A percentile compares a stretch with the other conserved stretches of the same genome.
Evolutionary conservation across 306 rosid species (phyloP).

Genomic region (Fagus sylvatica): DNA sequence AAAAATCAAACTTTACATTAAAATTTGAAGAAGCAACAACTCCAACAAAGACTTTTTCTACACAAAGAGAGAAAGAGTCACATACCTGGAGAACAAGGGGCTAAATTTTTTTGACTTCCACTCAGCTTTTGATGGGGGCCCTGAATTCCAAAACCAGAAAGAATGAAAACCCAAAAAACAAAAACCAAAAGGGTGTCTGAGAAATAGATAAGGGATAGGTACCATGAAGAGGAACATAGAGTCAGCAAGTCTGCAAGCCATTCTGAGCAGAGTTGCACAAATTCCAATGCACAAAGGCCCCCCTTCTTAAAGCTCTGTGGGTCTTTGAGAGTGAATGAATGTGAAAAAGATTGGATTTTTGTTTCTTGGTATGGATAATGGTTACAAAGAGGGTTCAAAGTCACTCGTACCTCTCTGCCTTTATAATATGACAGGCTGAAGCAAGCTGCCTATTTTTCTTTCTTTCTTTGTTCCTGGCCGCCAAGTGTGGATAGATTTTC

Average conservation of each 20-base stretch:
- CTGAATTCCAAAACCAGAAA: conserved; percentile 38
- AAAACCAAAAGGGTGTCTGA: not conserved
- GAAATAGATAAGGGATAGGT: not conserved
- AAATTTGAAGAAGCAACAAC: not conserved
- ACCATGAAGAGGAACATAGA: conserved; percentile 64
- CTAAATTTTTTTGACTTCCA: conserved; percentile 38
- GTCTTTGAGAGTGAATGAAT: not conserved
- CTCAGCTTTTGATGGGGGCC: conserved; percentile 52
- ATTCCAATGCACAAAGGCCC: conserved; percentile 31
- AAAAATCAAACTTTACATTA: not conserved
- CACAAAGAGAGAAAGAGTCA: not conserved
- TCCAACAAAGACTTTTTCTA: not conserved
- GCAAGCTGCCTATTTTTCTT: not conserved
- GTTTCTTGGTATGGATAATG: not conserved
- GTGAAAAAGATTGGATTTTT: conserved; percentile 16
- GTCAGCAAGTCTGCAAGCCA: conserved; percentile 76
- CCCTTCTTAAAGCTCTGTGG: not conserved
- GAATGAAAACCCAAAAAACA: not conserved
- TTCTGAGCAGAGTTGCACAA: conserved; percentile 32
- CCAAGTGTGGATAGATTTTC: conserved; percentile 29
- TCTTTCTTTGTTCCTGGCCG: not conserved
- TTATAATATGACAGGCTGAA: not conserved
- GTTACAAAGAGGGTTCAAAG: not conserved
- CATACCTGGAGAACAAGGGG: conserved; percentile 55
- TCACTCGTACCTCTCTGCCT: not conserved